A percentile compares a stretch with the other conserved stretches of the same genome.
These are phyloP conservation scores for Zarea fungicola DNA, from an alignment of 2,329 filamentous ascomycete genomes.

Conservation along the genomic window DNA sequence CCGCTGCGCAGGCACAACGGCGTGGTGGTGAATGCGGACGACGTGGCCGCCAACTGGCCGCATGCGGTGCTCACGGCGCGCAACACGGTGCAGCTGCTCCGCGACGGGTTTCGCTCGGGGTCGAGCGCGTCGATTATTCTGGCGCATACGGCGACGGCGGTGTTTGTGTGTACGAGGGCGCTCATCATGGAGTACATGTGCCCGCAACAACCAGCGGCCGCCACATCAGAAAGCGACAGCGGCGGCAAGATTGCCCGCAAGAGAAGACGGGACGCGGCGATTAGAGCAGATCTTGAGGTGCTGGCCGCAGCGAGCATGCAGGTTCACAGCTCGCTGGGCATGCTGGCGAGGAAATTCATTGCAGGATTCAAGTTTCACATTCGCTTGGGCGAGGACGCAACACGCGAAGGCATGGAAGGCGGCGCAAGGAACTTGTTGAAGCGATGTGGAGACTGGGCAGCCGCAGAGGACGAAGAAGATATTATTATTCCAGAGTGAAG, in stretches of 20 bases:
- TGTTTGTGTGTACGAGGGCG: constrained; percentile 18
- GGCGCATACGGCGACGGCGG: constrained; percentile 16
- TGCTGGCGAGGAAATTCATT: constrained; percentile 19
- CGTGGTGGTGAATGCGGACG: constrained; percentile 4
- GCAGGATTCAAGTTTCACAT: constrained; percentile 19
- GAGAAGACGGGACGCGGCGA: constrained; percentile 12
- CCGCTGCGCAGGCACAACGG: constrained; percentile 13
- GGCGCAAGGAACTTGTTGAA: constrained; percentile 17
- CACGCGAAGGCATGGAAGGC: constrained; percentile 13
- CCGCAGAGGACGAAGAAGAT: neutral
- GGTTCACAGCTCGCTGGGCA: constrained; percentile 15
- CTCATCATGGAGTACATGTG: constrained; percentile 19
- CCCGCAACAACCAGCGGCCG: constrained; percentile 2
- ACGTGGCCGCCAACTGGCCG: constrained; percentile 19
- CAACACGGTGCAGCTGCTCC: constrained; percentile 15
- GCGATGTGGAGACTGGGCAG: constrained; percentile 19
- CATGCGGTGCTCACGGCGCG: constrained; percentile 21
- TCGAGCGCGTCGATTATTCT: constrained; percentile 16
- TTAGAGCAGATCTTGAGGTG: constrained; percentile 20
- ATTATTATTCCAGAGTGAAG: constrained; percentile 5
- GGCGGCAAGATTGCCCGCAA: no score
- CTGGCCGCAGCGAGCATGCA: constrained; percentile 16
- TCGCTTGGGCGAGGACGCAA: constrained; percentile 11
- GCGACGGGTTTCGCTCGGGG: constrained; percentile 16
- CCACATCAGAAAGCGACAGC: neutral